Percentiles rank a stretch among this genome's conserved stretches.
Conservation (phyloP, 1,139 yeast genomes). For the Sugiyamaella paludigena region DNA sequence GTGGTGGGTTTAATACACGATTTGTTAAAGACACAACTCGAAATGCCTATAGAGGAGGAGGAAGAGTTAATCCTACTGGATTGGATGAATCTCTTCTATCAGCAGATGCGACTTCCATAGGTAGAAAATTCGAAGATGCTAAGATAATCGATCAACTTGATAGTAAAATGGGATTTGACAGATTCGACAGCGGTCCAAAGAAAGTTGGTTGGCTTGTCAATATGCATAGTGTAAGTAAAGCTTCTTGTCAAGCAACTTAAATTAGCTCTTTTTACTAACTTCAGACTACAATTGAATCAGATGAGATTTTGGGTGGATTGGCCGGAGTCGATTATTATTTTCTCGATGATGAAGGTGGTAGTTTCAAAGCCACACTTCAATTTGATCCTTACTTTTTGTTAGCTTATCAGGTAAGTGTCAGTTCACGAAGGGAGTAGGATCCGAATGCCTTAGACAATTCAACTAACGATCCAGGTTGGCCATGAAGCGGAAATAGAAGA, state of each 20-base stretch:
- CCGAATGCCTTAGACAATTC: too few species aligned
- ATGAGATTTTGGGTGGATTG: conserved; percentile 57
- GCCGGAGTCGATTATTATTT: conserved; percentile 95
- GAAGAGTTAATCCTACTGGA: conserved; percentile 5
- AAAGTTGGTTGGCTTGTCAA: conserved; percentile 85
- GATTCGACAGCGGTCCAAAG: conserved; percentile 69
- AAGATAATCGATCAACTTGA: conserved; percentile 46
- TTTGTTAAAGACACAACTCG: neutral
- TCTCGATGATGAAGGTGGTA: conserved; percentile 96
- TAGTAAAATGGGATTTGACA: conserved; percentile 77
- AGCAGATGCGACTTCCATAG: conserved; percentile 36
- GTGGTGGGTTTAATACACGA: conserved; percentile 8
- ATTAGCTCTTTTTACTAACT: neutral
- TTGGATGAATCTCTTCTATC: conserved; percentile 10
- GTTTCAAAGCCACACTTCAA: conserved; percentile 79
- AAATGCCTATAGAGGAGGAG: conserved; percentile 1
- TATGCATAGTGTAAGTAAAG: conserved; percentile 48
- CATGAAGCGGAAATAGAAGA: conserved; percentile 83
- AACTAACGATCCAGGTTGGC: conserved; percentile 17
- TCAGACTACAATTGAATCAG: conserved; percentile 54
- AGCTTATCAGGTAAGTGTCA: conserved; percentile 49
- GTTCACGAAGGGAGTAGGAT: neutral
- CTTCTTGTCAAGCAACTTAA: too few species aligned
- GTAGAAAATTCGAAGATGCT: conserved; percentile 29
- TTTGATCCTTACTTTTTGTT: conserved; percentile 87